Evolutionary conservation across 352 stramenopile genomes (phyloP), one percentile per base, ranked within the genome.

Genomic region (Globisporangium okanoganense): DNA sequence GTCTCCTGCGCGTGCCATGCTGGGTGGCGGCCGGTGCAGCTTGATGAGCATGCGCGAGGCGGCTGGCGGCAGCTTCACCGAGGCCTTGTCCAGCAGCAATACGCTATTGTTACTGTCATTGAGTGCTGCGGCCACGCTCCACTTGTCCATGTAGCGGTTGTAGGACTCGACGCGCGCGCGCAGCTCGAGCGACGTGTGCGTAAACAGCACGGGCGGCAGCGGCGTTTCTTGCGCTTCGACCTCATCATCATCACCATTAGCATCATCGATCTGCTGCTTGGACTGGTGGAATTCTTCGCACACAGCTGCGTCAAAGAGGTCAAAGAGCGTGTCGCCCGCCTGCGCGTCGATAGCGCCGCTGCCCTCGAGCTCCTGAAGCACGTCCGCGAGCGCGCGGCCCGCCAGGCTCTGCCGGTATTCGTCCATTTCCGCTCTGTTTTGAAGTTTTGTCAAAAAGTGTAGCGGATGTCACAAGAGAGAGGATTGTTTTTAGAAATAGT

Each of bases 101-200:
- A 31, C 38, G n/a, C n/a, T 18, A 10, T 35, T 48, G 36, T 56
- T 56, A 3, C 61, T 48, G 1, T 61, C 52, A 6, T 22, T 38
- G 10, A 85, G 51, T 6, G 51, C 48, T 10, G 64, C 73, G 20
- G 83, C 66, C 10, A 91, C 24, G 16, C 64, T 89, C 82, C 82
- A 91, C 59, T 82, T 73, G 54, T 85, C 73, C 69, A 85, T 67
- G 54, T 79, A 91, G 9, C 79, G 68, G 61, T 91, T 91, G 54
- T 89, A 91, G 0, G 79, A 73, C 20, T 69, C 67, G n/a, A 83
- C 60, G 7, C 58, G 57, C 7, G 68, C 82, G 14, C 43, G 65
- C 27, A 91, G 25, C 41, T 78, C 65, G 55, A 89, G 47, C 31
- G 51, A 64, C 49, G 76, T 58, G 63, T 91, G 82, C 16, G 79